Percentiles rank a stretch among this genome's conserved stretches.
phyloP scores from a whole-genome alignment of 768 basidiomycete species.

The Lentinula lateritia region DNA sequence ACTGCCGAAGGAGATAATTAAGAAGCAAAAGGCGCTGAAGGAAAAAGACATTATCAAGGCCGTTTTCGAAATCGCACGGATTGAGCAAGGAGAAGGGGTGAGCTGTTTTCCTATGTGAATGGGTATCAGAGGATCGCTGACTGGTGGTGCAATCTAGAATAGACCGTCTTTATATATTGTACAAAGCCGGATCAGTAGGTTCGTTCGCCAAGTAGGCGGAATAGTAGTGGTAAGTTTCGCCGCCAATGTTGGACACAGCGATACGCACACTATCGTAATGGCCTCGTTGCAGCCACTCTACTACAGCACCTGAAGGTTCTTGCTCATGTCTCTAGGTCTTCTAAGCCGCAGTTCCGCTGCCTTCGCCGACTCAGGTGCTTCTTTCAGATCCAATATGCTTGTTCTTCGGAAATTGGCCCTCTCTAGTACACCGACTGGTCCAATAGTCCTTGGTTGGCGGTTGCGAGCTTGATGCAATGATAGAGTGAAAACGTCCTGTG shows the following conservation, averaged over 20 bases:
- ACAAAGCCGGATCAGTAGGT: background rate
- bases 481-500: background rate
- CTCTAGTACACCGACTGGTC: background rate
- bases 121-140: background rate
- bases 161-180: background rate
- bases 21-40: slow-evolving; percentile 11
- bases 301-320: background rate
- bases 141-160: background rate
- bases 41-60: slow-evolving; percentile 6
- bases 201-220: background rate
- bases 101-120: background rate
- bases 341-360: slow-evolving; percentile 2
- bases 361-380: background rate
- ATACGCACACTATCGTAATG: background rate
- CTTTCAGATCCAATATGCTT: background rate
- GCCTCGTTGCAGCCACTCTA: slow-evolving; percentile 3
- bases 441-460: background rate
- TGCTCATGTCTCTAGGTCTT: background rate
- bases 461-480: background rate
- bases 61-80: background rate
- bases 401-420: background rate
- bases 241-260: background rate
- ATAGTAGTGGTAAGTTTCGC: background rate
- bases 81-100: background rate
- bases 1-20: slow-evolving; percentile 11